phyloP scores from a whole-genome alignment of 495 filamentous ascomycete genomes.

The Terfezia boudieri region DNA sequence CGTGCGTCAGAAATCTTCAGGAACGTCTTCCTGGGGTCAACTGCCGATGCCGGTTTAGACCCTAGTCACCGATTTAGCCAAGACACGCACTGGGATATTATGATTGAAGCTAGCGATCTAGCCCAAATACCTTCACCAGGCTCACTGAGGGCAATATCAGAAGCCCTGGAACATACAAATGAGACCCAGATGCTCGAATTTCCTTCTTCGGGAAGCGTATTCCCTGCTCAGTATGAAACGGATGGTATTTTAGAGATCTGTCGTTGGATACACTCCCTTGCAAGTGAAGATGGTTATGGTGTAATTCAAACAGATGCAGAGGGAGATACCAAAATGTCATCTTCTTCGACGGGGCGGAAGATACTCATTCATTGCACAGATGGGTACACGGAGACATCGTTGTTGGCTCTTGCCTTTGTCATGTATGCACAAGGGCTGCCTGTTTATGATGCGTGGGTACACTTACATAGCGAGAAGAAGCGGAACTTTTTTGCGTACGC shows the following conservation, averaged over 20 bases:
- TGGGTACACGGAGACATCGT: constrained; percentile 83
- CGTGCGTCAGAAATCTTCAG: constrained; percentile 62
- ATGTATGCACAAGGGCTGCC: constrained; percentile 72
- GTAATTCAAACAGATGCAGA: constrained; percentile 29
- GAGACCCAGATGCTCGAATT: constrained; percentile 52
- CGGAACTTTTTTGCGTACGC: constrained; percentile 95
- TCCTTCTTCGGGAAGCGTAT: constrained; percentile 75
- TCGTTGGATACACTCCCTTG: constrained; percentile 68
- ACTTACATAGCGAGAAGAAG: constrained; percentile 52
- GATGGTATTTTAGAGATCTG: constrained; percentile 68
- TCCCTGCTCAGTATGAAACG: constrained; percentile 54
- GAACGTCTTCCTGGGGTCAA: constrained; percentile 83
- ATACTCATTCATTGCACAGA: constrained; percentile 84
- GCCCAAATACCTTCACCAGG: constrained; percentile 39
- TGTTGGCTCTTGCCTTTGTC: constrained; percentile 70
- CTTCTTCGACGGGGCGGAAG: constrained; percentile 25
- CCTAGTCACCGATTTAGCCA: constrained; percentile 5
- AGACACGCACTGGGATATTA: constrained; percentile 17
- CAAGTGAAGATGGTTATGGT: constrained; percentile 29
- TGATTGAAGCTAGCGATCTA: constrained; percentile 71
- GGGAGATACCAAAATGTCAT: constrained; percentile 28
- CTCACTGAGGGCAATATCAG: constrained; percentile 34
- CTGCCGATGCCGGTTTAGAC: constrained; percentile 39
- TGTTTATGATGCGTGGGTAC: constrained; percentile 64
- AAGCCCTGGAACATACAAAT: constrained; percentile 27